These are phyloP conservation scores for Agrostemma githago DNA, from an alignment of 148 eudicot genomes.

Conservation along the genomic window DNA sequence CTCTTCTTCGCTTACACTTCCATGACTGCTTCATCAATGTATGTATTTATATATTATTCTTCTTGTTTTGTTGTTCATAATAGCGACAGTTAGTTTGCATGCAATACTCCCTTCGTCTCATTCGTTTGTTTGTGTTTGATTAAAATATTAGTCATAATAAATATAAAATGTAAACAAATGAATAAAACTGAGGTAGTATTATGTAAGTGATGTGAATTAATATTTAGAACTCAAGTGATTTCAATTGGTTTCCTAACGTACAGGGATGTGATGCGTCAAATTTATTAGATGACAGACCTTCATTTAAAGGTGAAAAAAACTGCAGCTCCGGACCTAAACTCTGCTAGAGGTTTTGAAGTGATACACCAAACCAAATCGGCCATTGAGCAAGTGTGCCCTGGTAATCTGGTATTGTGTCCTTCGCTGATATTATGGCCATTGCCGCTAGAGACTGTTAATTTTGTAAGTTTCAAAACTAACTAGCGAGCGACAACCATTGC, in stretches of 20 bases:
- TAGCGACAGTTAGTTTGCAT: too few relatives aligned
- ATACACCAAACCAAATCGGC: conserved; percentile 57
- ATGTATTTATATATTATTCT: too few relatives aligned
- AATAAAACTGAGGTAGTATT: too few relatives aligned
- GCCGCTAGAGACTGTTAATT: conserved; percentile 53
- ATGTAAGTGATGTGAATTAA: too few relatives aligned
- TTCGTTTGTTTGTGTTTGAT: too few relatives aligned
- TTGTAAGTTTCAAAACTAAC: conserved; percentile 35
- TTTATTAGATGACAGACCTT: conserved; percentile 49
- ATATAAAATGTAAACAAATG: too few relatives aligned
- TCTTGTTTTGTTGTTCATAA: background rate
- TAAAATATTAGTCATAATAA: too few relatives aligned
- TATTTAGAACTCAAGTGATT: too few relatives aligned
- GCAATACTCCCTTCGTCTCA: too few relatives aligned
- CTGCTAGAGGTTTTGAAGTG: conserved; percentile 56
- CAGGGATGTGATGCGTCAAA: conserved; percentile 67
- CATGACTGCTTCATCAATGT: conserved; percentile 43
- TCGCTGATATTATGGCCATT: conserved; percentile 59
- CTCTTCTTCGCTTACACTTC: conserved; percentile 27
- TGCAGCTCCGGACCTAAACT: conserved; percentile 45
- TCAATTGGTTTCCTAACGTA: background rate
- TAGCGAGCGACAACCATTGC: too few relatives aligned
- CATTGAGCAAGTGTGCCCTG: conserved; percentile 42
- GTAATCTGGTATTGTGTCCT: conserved; percentile 52
- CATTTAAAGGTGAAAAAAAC: conserved; percentile 50